phyloP scores from a whole-genome alignment of 257 asterid species.

The Cordia subcordata region DNA sequence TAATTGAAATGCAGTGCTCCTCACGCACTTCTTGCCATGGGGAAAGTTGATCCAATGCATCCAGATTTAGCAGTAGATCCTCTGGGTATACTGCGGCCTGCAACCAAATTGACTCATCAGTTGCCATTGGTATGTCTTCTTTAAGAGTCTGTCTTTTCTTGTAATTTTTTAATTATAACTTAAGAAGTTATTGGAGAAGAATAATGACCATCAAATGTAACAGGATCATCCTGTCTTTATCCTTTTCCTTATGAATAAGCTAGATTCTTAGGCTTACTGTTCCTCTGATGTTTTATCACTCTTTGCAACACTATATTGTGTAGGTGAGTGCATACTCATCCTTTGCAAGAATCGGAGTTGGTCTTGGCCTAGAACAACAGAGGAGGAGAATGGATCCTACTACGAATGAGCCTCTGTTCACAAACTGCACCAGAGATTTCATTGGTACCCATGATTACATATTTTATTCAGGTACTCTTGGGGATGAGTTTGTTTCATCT shows the following conservation, averaged over 20 bases:
- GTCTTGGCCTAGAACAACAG: constrained; percentile 70
- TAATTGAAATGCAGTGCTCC: constrained; percentile 66
- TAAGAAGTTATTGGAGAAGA: too few species aligned
- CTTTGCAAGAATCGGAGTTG: constrained; percentile 69
- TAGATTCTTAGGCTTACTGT: not conserved
- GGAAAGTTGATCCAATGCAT: constrained; percentile 88
- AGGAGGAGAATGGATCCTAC: constrained; percentile 80
- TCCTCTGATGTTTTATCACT: not conserved
- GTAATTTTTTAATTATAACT: not conserved
- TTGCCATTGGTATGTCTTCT: constrained; percentile 72
- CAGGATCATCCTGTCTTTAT: not conserved
- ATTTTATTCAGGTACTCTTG: constrained; percentile 79
- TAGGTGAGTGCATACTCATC: constrained; percentile 99
- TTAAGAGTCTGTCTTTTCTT: not conserved
- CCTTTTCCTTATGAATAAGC: not conserved
- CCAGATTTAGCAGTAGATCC: constrained; percentile 82
- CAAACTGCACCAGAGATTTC: constrained; percentile 92
- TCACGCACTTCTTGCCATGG: constrained; percentile 95
- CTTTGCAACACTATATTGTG: constrained; percentile 14
- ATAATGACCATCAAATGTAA: too few species aligned
- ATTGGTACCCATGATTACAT: constrained; percentile 93
- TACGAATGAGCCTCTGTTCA: constrained; percentile 86
- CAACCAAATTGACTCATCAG: constrained; percentile 63
- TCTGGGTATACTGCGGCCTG: constrained; percentile 79
- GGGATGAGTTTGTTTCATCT: too few species aligned